Evolutionary conservation across 495 filamentous ascomycete species (phyloP).

Genomic region (Aspergillus panamensis): DNA sequence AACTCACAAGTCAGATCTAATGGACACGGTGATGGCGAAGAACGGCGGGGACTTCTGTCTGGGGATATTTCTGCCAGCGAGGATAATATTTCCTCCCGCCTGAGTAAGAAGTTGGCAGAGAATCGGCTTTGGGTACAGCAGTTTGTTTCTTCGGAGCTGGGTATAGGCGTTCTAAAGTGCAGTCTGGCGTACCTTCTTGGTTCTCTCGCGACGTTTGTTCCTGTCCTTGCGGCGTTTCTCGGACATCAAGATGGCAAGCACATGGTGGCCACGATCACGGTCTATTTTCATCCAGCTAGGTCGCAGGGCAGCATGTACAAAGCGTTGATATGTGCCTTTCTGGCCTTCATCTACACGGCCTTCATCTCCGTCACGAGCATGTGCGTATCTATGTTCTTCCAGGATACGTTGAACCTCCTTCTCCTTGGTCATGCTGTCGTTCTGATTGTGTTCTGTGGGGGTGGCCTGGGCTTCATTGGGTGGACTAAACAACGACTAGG

Average conservation of each 20-base stretch:
- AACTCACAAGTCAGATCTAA: slow-evolving; percentile 23
- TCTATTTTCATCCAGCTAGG: slow-evolving; percentile 96
- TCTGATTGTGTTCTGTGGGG: slow-evolving; percentile 82
- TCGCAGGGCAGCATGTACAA: slow-evolving; percentile 88
- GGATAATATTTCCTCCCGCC: slow-evolving; percentile 16
- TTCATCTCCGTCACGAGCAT: slow-evolving; percentile 82
- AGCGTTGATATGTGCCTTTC: slow-evolving; percentile 75
- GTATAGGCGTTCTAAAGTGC: slow-evolving; percentile 83
- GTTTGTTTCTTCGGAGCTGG: slow-evolving; percentile 54
- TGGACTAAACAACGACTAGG: slow-evolving; percentile 88
- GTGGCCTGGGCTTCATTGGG: slow-evolving; percentile 83
- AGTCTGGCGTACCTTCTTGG: slow-evolving; percentile 87
- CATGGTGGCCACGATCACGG: slow-evolving; percentile 86
- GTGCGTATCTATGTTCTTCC: slow-evolving; percentile 76
- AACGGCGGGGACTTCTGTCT: slow-evolving; percentile 41
- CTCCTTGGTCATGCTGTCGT: slow-evolving; percentile 76
- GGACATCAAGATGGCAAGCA: slow-evolving; percentile 94
- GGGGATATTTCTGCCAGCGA: slow-evolving; percentile 25
- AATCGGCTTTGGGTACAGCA: slow-evolving; percentile 24
- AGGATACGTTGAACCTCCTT: slow-evolving; percentile 57
- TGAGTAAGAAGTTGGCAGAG: slow-evolving; percentile 15
- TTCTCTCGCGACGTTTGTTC: slow-evolving; percentile 82
- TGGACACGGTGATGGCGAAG: slow-evolving; percentile 24
- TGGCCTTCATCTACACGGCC: slow-evolving; percentile 79
- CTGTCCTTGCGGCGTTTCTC: slow-evolving; percentile 64